phyloP scores from a whole-genome alignment of 345 rosid genomes.

The Psidium guajava region DNA sequence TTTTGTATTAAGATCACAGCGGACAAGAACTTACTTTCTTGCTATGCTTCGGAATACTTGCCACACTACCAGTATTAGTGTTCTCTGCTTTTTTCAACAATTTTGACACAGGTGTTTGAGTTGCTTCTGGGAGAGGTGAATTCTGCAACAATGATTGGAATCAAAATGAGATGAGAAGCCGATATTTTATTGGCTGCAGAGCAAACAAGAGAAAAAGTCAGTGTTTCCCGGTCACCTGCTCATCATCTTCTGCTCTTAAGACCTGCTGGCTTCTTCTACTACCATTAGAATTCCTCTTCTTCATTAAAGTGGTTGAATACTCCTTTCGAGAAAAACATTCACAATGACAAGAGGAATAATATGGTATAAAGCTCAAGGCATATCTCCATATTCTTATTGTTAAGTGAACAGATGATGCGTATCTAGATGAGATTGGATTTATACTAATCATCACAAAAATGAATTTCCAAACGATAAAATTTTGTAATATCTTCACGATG shows the following conservation, averaged over 20 bases:
- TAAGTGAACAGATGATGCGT: neutral
- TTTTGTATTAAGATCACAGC: neutral
- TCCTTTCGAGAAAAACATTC: constrained; percentile 24
- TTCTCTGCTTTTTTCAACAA: constrained; percentile 41
- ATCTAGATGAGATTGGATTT: neutral
- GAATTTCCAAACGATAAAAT: neutral
- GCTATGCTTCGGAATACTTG: constrained; percentile 50
- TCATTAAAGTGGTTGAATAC: constrained; percentile 48
- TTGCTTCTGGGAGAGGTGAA: constrained; percentile 22
- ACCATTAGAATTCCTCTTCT: constrained; percentile 34
- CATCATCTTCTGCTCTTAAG: constrained; percentile 25
- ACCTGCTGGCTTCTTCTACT: constrained; percentile 27
- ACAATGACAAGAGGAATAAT: neutral
- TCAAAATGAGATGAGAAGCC: neutral
- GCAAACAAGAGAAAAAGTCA: neutral
- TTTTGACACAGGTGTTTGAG: constrained; percentile 57
- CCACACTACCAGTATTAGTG: constrained; percentile 30
- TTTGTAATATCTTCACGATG: neutral
- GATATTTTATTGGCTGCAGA: neutral
- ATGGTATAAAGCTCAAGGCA: neutral
- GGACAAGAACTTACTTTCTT: constrained; percentile 40
- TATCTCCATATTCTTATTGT: neutral
- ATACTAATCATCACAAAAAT: neutral
- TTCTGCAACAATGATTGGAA: constrained; percentile 21
- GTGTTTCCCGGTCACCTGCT: constrained; percentile 27